These are phyloP conservation scores for Crucibulum parvulum DNA, from an alignment of 1,284 basidiomycete species.

Conservation along the genomic window DNA sequence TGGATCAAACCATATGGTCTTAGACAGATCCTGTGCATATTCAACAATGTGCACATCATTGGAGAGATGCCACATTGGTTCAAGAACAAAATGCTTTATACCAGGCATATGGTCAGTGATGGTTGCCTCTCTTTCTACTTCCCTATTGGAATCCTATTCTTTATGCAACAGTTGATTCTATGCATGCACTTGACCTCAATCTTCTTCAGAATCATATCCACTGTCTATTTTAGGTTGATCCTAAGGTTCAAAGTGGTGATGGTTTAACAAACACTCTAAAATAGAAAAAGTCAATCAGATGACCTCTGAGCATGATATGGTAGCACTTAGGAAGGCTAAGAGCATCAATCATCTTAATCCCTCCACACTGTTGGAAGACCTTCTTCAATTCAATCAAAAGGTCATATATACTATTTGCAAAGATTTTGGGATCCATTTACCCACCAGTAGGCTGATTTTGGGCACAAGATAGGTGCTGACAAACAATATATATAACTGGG, in stretches of 20 bases:
- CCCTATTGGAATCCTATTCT: constrained; percentile 44
- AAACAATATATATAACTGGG: neutral
- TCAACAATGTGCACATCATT: constrained; percentile 18
- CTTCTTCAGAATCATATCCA: neutral
- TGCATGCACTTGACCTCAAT: constrained; percentile 31
- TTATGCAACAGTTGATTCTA: constrained; percentile 40
- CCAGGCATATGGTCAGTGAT: constrained; percentile 29
- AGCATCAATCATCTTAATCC: neutral
- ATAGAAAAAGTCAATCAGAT: neutral
- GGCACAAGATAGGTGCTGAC: neutral
- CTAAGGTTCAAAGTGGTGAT: neutral
- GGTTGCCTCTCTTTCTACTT: constrained; percentile 41
- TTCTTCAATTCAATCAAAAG: neutral
- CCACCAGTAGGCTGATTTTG: neutral
- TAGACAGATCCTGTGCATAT: constrained; percentile 20
- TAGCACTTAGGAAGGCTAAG: neutral
- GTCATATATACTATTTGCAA: neutral
- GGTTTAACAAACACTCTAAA: neutral
- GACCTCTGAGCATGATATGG: neutral
- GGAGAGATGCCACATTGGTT: constrained; percentile 22
- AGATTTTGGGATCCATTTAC: neutral
- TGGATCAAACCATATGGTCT: constrained; percentile 28
- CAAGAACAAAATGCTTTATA: constrained; percentile 1
- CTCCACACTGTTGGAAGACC: neutral
- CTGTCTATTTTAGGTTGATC: neutral